Evolutionary conservation across 495 filamentous ascomycete genomes (phyloP), one percentile per base, ranked within the genome.

Genomic region (Apiosordaria backusii): DNA sequence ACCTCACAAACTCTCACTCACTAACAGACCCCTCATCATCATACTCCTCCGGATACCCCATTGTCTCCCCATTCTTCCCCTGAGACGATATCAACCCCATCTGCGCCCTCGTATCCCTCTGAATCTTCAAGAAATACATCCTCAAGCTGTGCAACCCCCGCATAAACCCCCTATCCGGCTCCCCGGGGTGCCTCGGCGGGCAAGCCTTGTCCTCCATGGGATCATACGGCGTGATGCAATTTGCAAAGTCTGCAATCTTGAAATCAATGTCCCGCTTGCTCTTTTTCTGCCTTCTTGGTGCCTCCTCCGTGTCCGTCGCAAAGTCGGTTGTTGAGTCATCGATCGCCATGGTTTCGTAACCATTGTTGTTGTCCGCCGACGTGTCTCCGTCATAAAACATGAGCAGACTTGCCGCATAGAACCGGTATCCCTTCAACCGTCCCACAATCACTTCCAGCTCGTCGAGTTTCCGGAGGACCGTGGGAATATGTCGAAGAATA

Each of bases 221-320:
- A 71, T 97, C 92, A 61, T 93, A 92, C 4, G 91, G 90, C 10
- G 92, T 97, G 7, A 98, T 89, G 68, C 93, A 97, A 73, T 99
- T 99, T 25, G 95, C 95, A 81, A 99, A 99, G 75, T 99, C 95
- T 55, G 97, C 93, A 74, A 99, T 96, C 77, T 97, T 97, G 74
- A 99, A 84, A 71, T 96, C 90, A 65, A 99, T 91, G 60, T 88
- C 83, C 9, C 78, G 75, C 64, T 71, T 72, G 64, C 72, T 79
- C 57, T 72, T 77, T 16, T 75, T 76, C 57, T 73, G 72, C 65
- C 74, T 79, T 65, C 62, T 66, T 68, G 71, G 66, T 3, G 62
- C 63, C 60, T 81, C 80, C 65, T 85, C 83, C 22, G 81, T 80
- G 52, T 87, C 84, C 18, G 81, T 83, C 19, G 78, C 72, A 35